These are phyloP conservation scores for Euphorbia lathyris DNA, from an alignment of 345 rosid genomes.

Conservation along the genomic window DNA sequence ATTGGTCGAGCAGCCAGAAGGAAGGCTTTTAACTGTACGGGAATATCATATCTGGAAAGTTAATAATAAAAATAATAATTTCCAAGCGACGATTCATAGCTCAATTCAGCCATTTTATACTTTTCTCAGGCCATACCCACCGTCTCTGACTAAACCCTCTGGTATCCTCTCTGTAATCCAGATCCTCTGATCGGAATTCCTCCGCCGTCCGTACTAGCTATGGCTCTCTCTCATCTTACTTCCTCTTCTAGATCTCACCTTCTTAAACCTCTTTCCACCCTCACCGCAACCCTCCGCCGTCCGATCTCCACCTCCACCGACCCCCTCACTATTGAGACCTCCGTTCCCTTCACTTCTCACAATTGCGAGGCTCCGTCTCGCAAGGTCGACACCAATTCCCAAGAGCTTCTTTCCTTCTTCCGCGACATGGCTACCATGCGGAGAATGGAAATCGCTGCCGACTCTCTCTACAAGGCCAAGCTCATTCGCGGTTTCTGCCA, in stretches of 20 bases:
- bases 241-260: slow-evolving; percentile 30
- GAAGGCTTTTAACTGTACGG: neutral
- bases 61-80: neutral
- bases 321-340: slow-evolving; percentile 78
- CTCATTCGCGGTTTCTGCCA: slow-evolving; percentile 97
- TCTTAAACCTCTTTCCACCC: slow-evolving; percentile 32
- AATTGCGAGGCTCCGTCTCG: slow-evolving; percentile 83
- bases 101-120: neutral
- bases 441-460: slow-evolving; percentile 94
- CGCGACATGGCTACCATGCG: slow-evolving; percentile 87
- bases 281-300: slow-evolving; percentile 42
- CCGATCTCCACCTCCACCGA: slow-evolving; percentile 66
- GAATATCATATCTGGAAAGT: neutral
- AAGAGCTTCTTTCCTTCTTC: slow-evolving; percentile 80
- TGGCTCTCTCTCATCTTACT: slow-evolving; percentile 64
- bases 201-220: slow-evolving; percentile 19
- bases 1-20: neutral
- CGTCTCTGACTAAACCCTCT: neutral
- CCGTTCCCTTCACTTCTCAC: slow-evolving; percentile 81
- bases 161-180: neutral
- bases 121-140: neutral
- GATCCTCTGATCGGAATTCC: neutral
- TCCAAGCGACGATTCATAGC: neutral
- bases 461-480: slow-evolving; percentile 97
- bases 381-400: slow-evolving; percentile 54